Base-by-base conservation (phyloP, 2,329 filamentous ascomycete species). In the Chalara sp. region DNA sequence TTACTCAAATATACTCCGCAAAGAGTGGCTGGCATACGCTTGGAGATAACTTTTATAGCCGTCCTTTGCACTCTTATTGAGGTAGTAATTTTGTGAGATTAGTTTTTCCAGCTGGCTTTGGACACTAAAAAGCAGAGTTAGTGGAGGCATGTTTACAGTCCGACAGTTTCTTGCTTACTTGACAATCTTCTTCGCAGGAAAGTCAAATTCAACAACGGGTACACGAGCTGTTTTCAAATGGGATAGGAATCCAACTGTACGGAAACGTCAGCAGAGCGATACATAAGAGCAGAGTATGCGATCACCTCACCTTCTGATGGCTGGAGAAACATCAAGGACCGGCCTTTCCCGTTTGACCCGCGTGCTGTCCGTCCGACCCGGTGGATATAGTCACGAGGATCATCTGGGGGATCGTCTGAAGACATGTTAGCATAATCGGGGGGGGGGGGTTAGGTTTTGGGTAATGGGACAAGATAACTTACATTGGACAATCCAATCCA, bases 191-290 rank as follows among this genome's bases (percentile, higher is more conserved):
- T 88, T 91, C 51, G 83, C 76, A 1, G 92, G 92, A 65, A 99
- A 93, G 65, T 97, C 92, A 64, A 96, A 97, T 70, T 99, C 93
- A 31, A 95, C 89, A 6, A 99, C 84, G 2, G 93, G 93, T 1
- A 99, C 91, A 55, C 89, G 83, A 11, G 91, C 90, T 48, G 90
- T 87, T 71, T 95, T 95, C 56, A 99, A 79, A 65, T 96, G 88
- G 51, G 85, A 85, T 47, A 99, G 74, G 76, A 99, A 97, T 30
- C 91, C 92, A 13, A 96, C 83, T 21, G 2, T 21, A 21, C 21
- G 2, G 21, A 3, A 21, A 21, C 21, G 21, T 21, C 21, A 21
- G 21, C 21, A 21, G 21, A 2, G 21, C 21, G 21, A 21, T 21
- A 21, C 21, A 21, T 21, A 21, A 21, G 21, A 21, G 21, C 21